These are phyloP conservation scores for Geosmithia flava DNA, from an alignment of 2,329 filamentous ascomycete genomes.

Conservation along the genomic window DNA sequence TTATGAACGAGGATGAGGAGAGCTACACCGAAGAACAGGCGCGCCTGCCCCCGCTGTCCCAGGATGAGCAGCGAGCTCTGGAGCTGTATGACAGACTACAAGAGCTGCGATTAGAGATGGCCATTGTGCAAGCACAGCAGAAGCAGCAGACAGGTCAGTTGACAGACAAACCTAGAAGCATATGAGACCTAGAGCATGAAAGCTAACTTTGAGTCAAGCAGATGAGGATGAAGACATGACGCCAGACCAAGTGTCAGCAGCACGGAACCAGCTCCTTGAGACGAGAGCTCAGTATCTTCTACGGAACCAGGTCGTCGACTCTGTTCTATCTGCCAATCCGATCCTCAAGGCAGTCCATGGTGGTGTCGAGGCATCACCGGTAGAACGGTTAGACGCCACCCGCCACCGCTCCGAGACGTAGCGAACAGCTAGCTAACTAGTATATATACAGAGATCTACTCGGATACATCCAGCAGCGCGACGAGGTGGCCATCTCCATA, in stretches of 20 bases:
- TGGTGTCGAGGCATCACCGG: slow-evolving; percentile 47
- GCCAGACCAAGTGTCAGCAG: slow-evolving; percentile 38
- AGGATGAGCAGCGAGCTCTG: slow-evolving; percentile 53
- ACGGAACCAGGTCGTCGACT: slow-evolving; percentile 55
- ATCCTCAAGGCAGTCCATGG: slow-evolving; percentile 67
- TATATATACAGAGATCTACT: slow-evolving; percentile 49
- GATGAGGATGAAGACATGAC: slow-evolving; percentile 12
- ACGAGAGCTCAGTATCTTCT: slow-evolving; percentile 59
- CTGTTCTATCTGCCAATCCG: slow-evolving; percentile 60
- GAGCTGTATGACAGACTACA: slow-evolving; percentile 60
- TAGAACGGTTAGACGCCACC: slow-evolving; percentile 47
- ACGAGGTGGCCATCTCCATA: slow-evolving; percentile 51
- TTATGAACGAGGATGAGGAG: slow-evolving; percentile 9
- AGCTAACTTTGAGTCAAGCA: background rate
- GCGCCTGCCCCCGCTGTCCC: slow-evolving; percentile 39
- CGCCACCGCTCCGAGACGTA: background rate
- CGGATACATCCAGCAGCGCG: slow-evolving; percentile 53
- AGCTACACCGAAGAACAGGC: slow-evolving; percentile 13
- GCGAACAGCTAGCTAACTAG: background rate
- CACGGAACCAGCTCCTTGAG: slow-evolving; percentile 56
- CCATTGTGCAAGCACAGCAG: slow-evolving; percentile 45
- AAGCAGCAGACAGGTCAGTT: slow-evolving; percentile 19
- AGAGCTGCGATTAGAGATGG: slow-evolving; percentile 60
- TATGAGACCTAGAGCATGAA: background rate
- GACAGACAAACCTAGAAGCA: background rate